phyloP scores from a whole-genome alignment of 257 asterid genomes.

The Solanum rostratum region DNA sequence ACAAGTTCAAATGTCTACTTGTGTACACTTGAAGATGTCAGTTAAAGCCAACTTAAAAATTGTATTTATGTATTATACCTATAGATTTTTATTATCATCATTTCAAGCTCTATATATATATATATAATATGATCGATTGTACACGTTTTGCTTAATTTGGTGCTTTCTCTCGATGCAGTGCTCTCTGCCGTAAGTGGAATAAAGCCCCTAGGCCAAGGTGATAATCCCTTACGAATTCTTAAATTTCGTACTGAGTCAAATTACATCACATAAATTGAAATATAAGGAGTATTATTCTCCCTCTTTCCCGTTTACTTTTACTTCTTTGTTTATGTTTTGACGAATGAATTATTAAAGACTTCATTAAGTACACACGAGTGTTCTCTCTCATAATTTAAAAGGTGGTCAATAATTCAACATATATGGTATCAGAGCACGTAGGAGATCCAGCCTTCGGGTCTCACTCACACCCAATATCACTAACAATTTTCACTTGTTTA shows the following conservation, averaged over 20 bases:
- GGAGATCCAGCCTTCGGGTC: not conserved
- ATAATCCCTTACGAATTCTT: not conserved
- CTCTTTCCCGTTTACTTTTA: rapidly evolving
- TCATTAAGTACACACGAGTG: not conserved
- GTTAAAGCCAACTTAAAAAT: too few species aligned
- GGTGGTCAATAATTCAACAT: too few species aligned
- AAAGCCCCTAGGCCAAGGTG: conserved; percentile 7
- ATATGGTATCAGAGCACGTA: not conserved
- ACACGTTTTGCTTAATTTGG: not conserved
- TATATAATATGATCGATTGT: not conserved
- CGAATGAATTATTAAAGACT: not conserved
- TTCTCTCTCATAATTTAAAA: not conserved
- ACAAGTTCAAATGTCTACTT: too few species aligned
- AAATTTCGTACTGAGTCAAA: not conserved
- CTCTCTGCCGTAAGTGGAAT: conserved; percentile 71
- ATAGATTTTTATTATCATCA: too few species aligned
- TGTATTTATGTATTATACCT: too few species aligned
- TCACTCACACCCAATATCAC: too few species aligned
- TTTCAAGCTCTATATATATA: too few species aligned
- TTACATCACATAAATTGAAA: rapidly evolving
- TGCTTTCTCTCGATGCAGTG: conserved; percentile 19
- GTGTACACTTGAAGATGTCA: too few species aligned
- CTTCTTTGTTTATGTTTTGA: too few species aligned
- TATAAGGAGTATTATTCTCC: rapidly evolving
- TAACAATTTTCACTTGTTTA: not conserved